Percentiles rank a stretch among this genome's conserved stretches.
These are phyloP conservation scores for Penicillium aurantiogriseum DNA, from an alignment of 2,329 filamentous ascomycete genomes.

Conservation along the genomic window DNA sequence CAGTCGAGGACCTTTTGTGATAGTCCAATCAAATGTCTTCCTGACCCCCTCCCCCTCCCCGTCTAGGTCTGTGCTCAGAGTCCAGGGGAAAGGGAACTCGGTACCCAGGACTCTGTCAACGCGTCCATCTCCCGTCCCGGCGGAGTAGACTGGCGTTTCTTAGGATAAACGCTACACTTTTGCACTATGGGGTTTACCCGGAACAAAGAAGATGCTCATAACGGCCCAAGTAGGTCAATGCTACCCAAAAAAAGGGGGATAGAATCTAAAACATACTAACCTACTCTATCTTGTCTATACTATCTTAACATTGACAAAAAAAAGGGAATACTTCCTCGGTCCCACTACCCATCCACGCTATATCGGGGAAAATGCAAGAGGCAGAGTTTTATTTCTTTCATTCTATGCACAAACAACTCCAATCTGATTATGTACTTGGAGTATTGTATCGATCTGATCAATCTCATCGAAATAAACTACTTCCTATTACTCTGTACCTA, in stretches of 20 bases:
- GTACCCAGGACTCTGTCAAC: slow-evolving; percentile 22
- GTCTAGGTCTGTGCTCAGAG: slow-evolving; percentile 6
- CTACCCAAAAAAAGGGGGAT: not conserved
- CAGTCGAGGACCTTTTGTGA: slow-evolving; percentile 2
- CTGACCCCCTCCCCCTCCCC: not conserved
- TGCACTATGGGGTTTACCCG: not conserved
- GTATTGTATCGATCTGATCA: slow-evolving; percentile 4
- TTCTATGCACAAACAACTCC: not conserved
- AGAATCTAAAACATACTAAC: not conserved
- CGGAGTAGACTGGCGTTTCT: slow-evolving; percentile 7
- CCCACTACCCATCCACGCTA: slow-evolving; percentile 2
- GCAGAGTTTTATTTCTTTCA: not conserved
- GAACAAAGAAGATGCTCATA: slow-evolving; percentile 1
- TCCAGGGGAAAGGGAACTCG: slow-evolving; percentile 19
- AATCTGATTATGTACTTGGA: slow-evolving; percentile 6
- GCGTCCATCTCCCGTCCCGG: slow-evolving; percentile 22
- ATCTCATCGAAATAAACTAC: not conserved
- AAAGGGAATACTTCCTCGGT: not conserved
- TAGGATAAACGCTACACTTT: not conserved
- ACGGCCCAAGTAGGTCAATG: not conserved
- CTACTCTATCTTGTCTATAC: not conserved
- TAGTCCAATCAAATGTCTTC: slow-evolving; percentile 1
- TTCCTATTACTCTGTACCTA: not conserved
- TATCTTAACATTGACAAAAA: not conserved
- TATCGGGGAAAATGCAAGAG: slow-evolving; percentile 6